These are phyloP conservation scores for Ceratocystis lukuohia DNA, from an alignment of 2,329 filamentous ascomycete genomes.

Conservation along the genomic window DNA sequence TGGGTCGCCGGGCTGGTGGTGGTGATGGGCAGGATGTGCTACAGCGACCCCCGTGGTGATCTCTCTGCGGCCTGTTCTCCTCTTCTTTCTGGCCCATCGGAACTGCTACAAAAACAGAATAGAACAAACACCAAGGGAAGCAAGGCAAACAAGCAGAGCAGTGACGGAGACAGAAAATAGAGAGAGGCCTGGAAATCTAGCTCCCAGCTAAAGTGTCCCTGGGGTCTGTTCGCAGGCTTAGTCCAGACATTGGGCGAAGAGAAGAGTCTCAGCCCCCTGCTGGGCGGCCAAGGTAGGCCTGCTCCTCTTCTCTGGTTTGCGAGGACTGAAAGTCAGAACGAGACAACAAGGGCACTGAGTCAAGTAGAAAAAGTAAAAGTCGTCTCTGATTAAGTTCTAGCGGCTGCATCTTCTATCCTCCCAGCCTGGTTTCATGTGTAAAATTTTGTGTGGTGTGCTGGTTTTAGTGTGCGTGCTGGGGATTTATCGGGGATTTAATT, in stretches of 20 bases:
- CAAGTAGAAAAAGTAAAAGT: neutral
- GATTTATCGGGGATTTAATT: neutral
- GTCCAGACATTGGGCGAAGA: constrained; percentile 12
- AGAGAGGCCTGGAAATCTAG: neutral
- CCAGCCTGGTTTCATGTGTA: neutral
- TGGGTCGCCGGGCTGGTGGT: neutral
- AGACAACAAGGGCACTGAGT: neutral
- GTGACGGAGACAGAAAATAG: neutral
- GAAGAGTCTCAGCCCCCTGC: constrained; percentile 14
- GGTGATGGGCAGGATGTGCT: neutral
- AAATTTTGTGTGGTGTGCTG: neutral
- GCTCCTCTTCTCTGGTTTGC: neutral
- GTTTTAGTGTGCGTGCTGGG: neutral
- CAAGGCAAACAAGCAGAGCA: neutral
- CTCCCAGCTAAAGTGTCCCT: neutral
- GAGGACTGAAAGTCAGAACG: neutral
- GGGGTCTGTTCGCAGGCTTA: constrained; percentile 14
- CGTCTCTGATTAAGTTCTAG: neutral
- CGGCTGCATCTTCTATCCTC: neutral
- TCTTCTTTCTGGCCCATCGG: neutral
- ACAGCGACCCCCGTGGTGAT: neutral
- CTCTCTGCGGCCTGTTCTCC: constrained; percentile 1
- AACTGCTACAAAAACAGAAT: no score
- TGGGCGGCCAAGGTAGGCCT: neutral
- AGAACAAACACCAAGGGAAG: no score